Base-by-base conservation (phyloP, 495 filamentous ascomycete species). In the Haplographium delicatum region DNA sequence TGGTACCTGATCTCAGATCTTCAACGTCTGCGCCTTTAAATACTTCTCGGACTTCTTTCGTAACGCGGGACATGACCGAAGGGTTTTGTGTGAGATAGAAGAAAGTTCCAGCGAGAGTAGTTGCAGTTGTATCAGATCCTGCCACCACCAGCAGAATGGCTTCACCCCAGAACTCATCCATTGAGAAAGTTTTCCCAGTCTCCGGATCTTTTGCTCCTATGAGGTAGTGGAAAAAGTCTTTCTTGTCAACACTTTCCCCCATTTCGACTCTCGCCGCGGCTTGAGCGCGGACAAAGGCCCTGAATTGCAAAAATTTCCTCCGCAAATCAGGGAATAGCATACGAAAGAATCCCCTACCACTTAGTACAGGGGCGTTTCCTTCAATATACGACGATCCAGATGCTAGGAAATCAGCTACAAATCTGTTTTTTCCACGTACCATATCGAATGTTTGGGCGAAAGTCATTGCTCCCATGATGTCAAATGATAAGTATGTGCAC, bases 31-130 rank as follows among this genome's bases (percentile, higher is more conserved):
- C 24, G 3, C 13, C 3, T 2, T 19, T 37, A 34, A 48, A 53
- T 10, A 16, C 22, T 8, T 22, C 13, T 64, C 88, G 71, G 0
- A 81, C 69, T 53, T 89, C 85, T 47, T 85, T 75, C 35, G 84
- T 68, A 53, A 80, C 82, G 8, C 80, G 82, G 40, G 74, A 73
- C 1, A 84, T 67, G 49, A 13, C 9, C 1, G 45, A 26, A 1
- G 72, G 67, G 45, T 77, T 74, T 16, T 72, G 74, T 18, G 72
- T 62, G 24, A 88, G 75, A 61, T 87, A 85, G 72, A 81, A 85
- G 33, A 88, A 63, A 0, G 73, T 68, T 7, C 76, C 43, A 18
- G 48, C 3, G 0, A 57, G 7, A 4, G 42, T 76, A 2, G 74
- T 79, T 0, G 76, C 72, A 15, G 74, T 80, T 0, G 79, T 83